These are phyloP conservation scores for Saccharomyces hybrid DNA, from an alignment of 1,139 yeast genomes.

Conservation along the genomic window DNA sequence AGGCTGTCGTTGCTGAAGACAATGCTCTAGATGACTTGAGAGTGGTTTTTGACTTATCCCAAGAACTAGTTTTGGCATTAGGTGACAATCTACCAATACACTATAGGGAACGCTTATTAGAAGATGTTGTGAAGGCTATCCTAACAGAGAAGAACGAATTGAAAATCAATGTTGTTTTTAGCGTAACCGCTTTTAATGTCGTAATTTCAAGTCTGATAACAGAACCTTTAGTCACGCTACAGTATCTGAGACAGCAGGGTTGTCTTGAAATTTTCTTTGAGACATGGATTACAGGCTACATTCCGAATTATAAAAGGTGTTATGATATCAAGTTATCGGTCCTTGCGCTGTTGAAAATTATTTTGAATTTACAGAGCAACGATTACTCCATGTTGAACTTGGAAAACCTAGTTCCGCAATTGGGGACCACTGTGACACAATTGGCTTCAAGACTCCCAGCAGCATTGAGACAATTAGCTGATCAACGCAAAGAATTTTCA, in stretches of 20 bases:
- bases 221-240: slow-evolving; percentile 50
- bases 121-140: slow-evolving; percentile 26
- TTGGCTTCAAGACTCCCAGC: slow-evolving; percentile 57
- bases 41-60: slow-evolving; percentile 29
- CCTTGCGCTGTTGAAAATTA: slow-evolving; percentile 56
- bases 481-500: slow-evolving; percentile 46
- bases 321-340: slow-evolving; percentile 72
- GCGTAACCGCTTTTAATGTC: slow-evolving; percentile 57
- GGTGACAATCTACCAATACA: slow-evolving; percentile 26
- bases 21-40: slow-evolving; percentile 28
- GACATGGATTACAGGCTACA: slow-evolving; percentile 53
- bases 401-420: slow-evolving; percentile 22
- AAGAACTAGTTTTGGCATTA: slow-evolving; percentile 31
- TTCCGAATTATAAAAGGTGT: slow-evolving; percentile 59
- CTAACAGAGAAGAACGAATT: slow-evolving; percentile 25
- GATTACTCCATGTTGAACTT: slow-evolving; percentile 29
- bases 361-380: slow-evolving; percentile 29
- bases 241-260: slow-evolving; percentile 42
- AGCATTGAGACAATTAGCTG: slow-evolving; percentile 61
- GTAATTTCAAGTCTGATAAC: slow-evolving; percentile 59
- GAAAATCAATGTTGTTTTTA: slow-evolving; percentile 38
- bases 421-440: slow-evolving; percentile 44
- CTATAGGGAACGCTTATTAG: slow-evolving; percentile 22
- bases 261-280: slow-evolving; percentile 48
- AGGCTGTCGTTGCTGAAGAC: slow-evolving; percentile 29